These are phyloP conservation scores for Corymbia calophylla DNA, from an alignment of 441 rosid species.

Conservation along the genomic window DNA sequence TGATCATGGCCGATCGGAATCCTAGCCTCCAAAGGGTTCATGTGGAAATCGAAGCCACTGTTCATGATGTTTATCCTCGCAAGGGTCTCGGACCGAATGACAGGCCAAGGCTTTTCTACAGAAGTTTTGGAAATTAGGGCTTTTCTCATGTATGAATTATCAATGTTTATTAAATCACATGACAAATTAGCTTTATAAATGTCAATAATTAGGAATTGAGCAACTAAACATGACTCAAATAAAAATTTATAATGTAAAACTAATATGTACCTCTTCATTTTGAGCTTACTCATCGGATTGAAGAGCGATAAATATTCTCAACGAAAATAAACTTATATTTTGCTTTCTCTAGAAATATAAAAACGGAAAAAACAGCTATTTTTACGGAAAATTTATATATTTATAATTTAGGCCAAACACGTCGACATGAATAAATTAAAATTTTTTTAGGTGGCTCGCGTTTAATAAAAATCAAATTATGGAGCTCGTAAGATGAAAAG, in stretches of 20 bases:
- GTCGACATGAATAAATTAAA: background rate
- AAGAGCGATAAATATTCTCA: background rate
- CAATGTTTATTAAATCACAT: too few species aligned
- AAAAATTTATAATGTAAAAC: too few species aligned
- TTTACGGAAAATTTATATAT: background rate
- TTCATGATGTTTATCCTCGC: background rate
- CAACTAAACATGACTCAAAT: background rate
- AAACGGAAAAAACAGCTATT: background rate
- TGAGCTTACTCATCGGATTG: background rate
- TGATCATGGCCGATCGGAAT: background rate
- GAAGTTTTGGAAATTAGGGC: too few species aligned
- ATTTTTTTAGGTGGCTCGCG: background rate
- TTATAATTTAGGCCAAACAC: background rate
- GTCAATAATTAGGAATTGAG: too few species aligned
- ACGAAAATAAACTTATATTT: background rate
- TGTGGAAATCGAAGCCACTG: background rate
- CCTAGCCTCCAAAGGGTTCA: background rate
- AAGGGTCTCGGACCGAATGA: accelerated
- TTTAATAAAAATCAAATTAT: background rate
- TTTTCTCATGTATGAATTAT: too few species aligned
- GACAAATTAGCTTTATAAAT: too few species aligned
- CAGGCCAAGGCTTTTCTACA: background rate
- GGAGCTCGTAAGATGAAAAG: background rate
- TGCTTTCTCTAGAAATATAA: background rate
- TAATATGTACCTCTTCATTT: background rate